Percentiles rank a stretch among this genome's conserved stretches.
Conservation (phyloP, 2,329 filamentous ascomycete species). For the Aspergillaceae sp. region DNA sequence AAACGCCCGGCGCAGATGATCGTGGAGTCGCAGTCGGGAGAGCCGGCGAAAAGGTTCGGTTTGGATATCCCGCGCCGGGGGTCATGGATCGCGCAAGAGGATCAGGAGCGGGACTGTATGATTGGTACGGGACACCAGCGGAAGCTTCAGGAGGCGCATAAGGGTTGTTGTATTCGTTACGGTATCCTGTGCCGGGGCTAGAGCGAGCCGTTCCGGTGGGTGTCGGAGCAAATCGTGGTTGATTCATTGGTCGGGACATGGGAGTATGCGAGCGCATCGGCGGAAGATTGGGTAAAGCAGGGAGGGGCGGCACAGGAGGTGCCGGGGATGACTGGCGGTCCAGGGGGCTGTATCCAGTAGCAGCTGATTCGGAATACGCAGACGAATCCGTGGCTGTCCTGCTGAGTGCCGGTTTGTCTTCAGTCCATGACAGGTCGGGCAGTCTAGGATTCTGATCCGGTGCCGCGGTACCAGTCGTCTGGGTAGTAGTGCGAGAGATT, state of each 20-base stretch:
- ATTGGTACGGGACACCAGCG: slow-evolving; percentile 10
- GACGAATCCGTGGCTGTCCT: slow-evolving; percentile 39
- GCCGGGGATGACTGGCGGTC: slow-evolving; percentile 21
- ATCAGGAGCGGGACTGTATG: slow-evolving; percentile 13
- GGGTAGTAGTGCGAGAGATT: slow-evolving; percentile 37
- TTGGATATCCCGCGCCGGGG: slow-evolving; percentile 5
- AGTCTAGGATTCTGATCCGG: slow-evolving; percentile 28
- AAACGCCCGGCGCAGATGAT: slow-evolving; percentile 1
- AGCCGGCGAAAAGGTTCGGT: slow-evolving; percentile 5
- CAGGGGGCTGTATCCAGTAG: slow-evolving; percentile 27
- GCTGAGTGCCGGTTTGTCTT: slow-evolving; percentile 34
- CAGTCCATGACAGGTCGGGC: slow-evolving; percentile 30
- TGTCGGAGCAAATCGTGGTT: slow-evolving; percentile 17
- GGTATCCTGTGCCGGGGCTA: slow-evolving; percentile 11
- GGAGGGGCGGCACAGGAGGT: slow-evolving; percentile 25
- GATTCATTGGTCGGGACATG: slow-evolving; percentile 13
- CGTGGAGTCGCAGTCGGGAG: too few species aligned
- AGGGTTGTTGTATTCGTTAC: background rate
- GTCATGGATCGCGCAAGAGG: slow-evolving; percentile 14
- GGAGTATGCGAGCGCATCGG: slow-evolving; percentile 18
- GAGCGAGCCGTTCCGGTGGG: slow-evolving; percentile 15
- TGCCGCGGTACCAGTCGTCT: slow-evolving; percentile 53
- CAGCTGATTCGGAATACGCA: slow-evolving; percentile 43
- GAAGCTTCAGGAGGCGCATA: background rate
- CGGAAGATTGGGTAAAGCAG: slow-evolving; percentile 10